Percentiles rank a stretch among this genome's conserved stretches.
Evolutionary conservation across 2,329 filamentous ascomycete genomes (phyloP).

Genomic region (Dryadomyces quercivorus): DNA sequence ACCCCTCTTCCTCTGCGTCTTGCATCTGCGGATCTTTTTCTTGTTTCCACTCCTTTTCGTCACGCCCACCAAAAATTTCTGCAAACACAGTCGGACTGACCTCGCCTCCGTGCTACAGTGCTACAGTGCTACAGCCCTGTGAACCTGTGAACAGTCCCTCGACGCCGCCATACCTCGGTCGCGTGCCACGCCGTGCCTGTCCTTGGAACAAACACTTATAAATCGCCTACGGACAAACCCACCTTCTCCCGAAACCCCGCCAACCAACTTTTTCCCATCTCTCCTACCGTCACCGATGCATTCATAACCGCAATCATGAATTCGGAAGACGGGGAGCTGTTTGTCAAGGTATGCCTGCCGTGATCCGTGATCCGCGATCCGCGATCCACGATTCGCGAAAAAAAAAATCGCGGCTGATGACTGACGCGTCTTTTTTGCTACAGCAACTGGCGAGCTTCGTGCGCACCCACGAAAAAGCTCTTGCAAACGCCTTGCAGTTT

Average conservation of each 20-base stretch:
- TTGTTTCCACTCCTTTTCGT: background rate
- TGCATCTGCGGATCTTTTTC: background rate
- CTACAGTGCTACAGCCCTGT: too few relatives aligned
- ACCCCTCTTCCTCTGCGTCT: background rate
- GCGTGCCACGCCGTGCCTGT: slow-evolving; percentile 5
- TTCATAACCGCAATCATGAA: slow-evolving; percentile 52
- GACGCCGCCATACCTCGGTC: slow-evolving; percentile 4
- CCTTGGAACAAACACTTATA: slow-evolving; percentile 2
- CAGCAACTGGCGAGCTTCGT: slow-evolving; percentile 95
- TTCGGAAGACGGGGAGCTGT: slow-evolving; percentile 81
- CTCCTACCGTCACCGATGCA: slow-evolving; percentile 28
- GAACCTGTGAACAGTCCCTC: background rate
- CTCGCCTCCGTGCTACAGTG: background rate
- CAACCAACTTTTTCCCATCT: background rate
- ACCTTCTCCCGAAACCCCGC: background rate
- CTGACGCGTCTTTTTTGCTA: too few relatives aligned
- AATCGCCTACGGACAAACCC: background rate
- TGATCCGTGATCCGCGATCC: background rate
- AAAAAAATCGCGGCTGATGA: too few relatives aligned
- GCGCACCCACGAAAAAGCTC: slow-evolving; percentile 90
- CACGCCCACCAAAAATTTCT: background rate
- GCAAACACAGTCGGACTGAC: background rate
- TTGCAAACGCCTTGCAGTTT: slow-evolving; percentile 89
- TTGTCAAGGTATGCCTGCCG: slow-evolving; percentile 55
- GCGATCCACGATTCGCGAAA: too few relatives aligned